Conservation (phyloP, 805 yeast genomes). For the Yarrowia sp. region DNA sequence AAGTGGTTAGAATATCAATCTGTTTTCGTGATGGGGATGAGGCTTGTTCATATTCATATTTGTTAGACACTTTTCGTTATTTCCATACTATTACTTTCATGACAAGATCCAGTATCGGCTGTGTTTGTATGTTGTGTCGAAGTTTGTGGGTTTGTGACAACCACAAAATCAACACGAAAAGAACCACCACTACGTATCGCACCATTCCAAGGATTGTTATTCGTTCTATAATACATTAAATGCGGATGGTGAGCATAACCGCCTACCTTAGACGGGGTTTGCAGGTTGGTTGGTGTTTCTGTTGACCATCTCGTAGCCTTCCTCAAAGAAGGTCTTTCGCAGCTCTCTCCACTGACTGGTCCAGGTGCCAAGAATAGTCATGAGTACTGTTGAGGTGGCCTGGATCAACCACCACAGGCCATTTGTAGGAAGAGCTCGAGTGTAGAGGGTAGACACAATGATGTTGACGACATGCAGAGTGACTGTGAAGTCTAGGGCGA, state of each 20-base stretch:
- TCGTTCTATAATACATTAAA: neutral
- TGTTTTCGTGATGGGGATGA: no score
- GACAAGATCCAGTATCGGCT: no score
- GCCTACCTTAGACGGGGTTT: neutral
- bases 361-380: conserved; percentile 83
- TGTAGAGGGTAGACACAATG: conserved; percentile 60
- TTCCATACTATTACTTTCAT: no score
- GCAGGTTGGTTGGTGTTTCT: neutral
- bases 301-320: conserved; percentile 30
- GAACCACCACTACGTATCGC: no score
- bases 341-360: conserved; percentile 89
- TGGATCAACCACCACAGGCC: conserved; percentile 86
- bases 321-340: conserved; percentile 83
- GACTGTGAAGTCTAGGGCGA: conserved; percentile 96
- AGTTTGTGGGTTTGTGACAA: no score
- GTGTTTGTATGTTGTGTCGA: no score
- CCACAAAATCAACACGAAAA: no score
- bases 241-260: neutral
- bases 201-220: neutral
- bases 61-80: no score
- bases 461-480: conserved; percentile 83
- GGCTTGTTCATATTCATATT: no score
- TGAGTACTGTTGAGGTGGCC: conserved; percentile 56
- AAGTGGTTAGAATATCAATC: no score
- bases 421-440: conserved; percentile 64